A percentile compares a stretch with the other conserved stretches of the same genome.
phyloP scores from a whole-genome alignment of 768 basidiomycete species.

The Termitomyces sp. region DNA sequence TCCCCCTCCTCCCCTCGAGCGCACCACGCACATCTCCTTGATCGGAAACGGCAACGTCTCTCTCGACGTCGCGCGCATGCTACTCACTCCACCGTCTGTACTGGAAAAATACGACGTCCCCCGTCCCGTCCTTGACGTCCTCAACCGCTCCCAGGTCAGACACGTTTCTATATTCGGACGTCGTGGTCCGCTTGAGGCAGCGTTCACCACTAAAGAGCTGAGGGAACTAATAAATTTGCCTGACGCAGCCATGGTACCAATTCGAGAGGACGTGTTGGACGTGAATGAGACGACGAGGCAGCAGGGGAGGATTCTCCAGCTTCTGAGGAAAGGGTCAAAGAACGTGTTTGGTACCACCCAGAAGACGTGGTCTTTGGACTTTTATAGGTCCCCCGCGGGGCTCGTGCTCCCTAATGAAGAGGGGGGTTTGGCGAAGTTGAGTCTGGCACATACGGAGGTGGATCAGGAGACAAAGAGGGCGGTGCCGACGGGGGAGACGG shows the following conservation, averaged over 20 bases:
- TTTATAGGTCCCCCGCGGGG: conserved; percentile 66
- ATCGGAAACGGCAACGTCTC: conserved; percentile 96
- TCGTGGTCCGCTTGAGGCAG: conserved; percentile 83
- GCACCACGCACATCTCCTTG: conserved; percentile 66
- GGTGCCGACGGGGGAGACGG: conserved; percentile 49
- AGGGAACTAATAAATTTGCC: conserved; percentile 73
- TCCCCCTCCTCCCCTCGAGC: conserved; percentile 57
- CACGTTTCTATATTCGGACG: conserved; percentile 83
- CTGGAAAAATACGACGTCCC: conserved; percentile 79
- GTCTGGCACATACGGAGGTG: conserved; percentile 55
- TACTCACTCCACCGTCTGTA: conserved; percentile 62
- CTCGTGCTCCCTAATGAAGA: conserved; percentile 22
- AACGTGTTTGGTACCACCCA: conserved; percentile 38
- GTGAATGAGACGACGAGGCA: conserved; percentile 42
- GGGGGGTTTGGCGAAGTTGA: conserved; percentile 29
- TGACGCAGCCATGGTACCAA: conserved; percentile 61
- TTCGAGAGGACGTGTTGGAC: conserved; percentile 30
- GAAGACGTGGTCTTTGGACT: conserved; percentile 79
- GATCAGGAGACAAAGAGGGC: conserved; percentile 43
- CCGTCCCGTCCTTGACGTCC: conserved; percentile 58
- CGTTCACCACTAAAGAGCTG: conserved; percentile 90
- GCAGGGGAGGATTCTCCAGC: conserved; percentile 59
- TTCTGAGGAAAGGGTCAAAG: conserved; percentile 61
- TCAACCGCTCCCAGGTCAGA: conserved; percentile 54
- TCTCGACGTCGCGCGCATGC: conserved; percentile 85